These are phyloP conservation scores for Chaetomium olivaceum DNA, from an alignment of 2,329 filamentous ascomycete genomes.

Conservation along the genomic window DNA sequence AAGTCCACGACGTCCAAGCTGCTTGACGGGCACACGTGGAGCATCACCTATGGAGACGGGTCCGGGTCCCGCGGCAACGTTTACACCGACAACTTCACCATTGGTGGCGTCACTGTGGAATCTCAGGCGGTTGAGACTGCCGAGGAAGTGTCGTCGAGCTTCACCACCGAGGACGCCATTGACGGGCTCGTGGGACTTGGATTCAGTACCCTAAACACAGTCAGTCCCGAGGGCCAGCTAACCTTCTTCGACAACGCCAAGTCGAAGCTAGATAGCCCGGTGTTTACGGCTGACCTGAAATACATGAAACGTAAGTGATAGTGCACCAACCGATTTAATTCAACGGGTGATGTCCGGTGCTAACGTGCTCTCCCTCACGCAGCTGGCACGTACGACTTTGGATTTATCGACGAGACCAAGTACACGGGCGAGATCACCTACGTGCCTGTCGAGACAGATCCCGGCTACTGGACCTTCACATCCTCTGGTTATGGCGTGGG, in stretches of 20 bases:
- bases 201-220: conserved; percentile 49
- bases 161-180: conserved; percentile 43
- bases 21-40: conserved; percentile 43
- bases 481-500: conserved; percentile 42
- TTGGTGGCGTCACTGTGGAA: conserved; percentile 46
- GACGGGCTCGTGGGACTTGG: conserved; percentile 50
- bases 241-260: conserved; percentile 46
- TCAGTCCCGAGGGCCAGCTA: conserved; percentile 43
- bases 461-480: conserved; percentile 66
- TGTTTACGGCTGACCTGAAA: conserved; percentile 41
- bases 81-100: conserved; percentile 47
- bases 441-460: conserved; percentile 51
- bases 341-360: not conserved
- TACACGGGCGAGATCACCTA: conserved; percentile 62
- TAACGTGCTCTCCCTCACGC: not conserved
- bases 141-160: conserved; percentile 44
- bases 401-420: conserved; percentile 55
- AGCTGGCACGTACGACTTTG: conserved; percentile 42
- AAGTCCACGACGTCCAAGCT: conserved; percentile 44
- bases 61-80: conserved; percentile 47
- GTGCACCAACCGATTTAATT: not conserved
- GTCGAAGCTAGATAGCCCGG: conserved; percentile 34
- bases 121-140: conserved; percentile 49
- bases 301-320: conserved; percentile 36
- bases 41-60: conserved; percentile 49